Evolutionary conservation across 176 grass and related monocot genomes (phyloP), one percentile per base, ranked within the genome.

Genomic region (Leersia perrieri): DNA sequence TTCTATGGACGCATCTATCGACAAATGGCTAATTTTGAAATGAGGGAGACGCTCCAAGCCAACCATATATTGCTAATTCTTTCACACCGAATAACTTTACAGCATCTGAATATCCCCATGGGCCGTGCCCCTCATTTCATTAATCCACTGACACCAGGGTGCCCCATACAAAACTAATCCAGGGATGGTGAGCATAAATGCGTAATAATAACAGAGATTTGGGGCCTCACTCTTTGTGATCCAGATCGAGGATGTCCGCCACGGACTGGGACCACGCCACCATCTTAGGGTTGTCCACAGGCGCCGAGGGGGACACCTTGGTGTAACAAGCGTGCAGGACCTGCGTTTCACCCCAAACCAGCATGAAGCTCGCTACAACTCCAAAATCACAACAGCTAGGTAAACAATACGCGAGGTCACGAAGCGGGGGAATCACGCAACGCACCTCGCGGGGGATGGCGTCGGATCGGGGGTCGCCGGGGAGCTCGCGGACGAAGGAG

Each of bases 161-260:
- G 32, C 30, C n/a, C 33, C n/a, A 65, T 15, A 74, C 13, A 23
- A 0, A 11, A 76, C 39, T 55, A 22, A 44, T 1, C 3, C 40
- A 62, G 45, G 12, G 40, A 57, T 34, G 25, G 63, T 15, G 63
- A 47, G 9, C 5, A 31, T 27, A 44, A 60, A 71, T 35, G 9
- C 3, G 23, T 13, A 33, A 42, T 20, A 44, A 22, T 20, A 36
- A 57, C 0, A 38, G 29, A 3, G 13, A 8, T 35, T 28, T 29
- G n/a, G 12, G 9, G 30, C 41, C 89, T 87, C 66, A 98, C 95
- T 95, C 92, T 73, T 93, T 90, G 73, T 87, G 90, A 89, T 98
- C 96, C 83, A 98, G 84, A 93, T 98, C 96, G 76, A 98, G 90
- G 45, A 95, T 65, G 44, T 98, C 83, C 0, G 96, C 96, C 16